Percentiles rank a stretch among this genome's conserved stretches.
phyloP scores from a whole-genome alignment of 768 basidiomycete species.

The Neoboletus subvelutipes region DNA sequence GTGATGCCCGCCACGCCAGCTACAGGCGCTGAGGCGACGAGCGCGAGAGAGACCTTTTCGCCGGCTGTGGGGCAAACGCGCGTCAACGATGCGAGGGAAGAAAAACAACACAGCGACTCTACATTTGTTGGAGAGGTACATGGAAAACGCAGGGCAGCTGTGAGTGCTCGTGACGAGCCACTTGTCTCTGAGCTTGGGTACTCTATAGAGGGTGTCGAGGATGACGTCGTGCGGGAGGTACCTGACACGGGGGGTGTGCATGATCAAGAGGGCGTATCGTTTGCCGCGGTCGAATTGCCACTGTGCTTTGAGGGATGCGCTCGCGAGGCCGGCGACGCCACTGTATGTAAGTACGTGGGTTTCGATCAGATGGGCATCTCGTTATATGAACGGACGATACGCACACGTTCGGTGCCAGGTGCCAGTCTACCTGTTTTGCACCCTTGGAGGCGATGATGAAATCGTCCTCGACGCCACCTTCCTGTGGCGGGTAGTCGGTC shows the following conservation, averaged over 20 bases:
- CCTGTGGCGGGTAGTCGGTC: slow-evolving; percentile 14
- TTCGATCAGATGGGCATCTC: not conserved
- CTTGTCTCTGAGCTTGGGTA: slow-evolving; percentile 29
- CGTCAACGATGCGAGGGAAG: not conserved
- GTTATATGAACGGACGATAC: not conserved
- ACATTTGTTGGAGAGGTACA: slow-evolving; percentile 35
- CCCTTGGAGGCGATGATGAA: slow-evolving; percentile 27
- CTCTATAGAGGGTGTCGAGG: slow-evolving; percentile 24
- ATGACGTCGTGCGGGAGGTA: slow-evolving; percentile 23
- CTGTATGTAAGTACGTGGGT: not conserved
- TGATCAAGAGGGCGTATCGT: slow-evolving; percentile 37
- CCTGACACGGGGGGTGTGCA: slow-evolving; percentile 28
- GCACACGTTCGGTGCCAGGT: slow-evolving; percentile 22
- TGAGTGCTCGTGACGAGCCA: slow-evolving; percentile 34
- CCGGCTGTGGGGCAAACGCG: slow-evolving; percentile 13
- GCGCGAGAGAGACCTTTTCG: slow-evolving; percentile 25
- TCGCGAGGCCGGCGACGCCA: slow-evolving; percentile 25
- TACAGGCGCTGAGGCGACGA: slow-evolving; percentile 17
- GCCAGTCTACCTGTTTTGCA: slow-evolving; percentile 10
- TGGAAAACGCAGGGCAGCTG: slow-evolving; percentile 34
- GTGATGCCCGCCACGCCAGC: slow-evolving; percentile 1
- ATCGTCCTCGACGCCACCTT: slow-evolving; percentile 19
- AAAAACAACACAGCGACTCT: no score
- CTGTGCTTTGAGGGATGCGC: slow-evolving; percentile 33
- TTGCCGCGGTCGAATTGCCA: slow-evolving; percentile 35